These are phyloP conservation scores for Nemania sp. DNA, from an alignment of 2,329 filamentous ascomycete species.

Conservation along the genomic window DNA sequence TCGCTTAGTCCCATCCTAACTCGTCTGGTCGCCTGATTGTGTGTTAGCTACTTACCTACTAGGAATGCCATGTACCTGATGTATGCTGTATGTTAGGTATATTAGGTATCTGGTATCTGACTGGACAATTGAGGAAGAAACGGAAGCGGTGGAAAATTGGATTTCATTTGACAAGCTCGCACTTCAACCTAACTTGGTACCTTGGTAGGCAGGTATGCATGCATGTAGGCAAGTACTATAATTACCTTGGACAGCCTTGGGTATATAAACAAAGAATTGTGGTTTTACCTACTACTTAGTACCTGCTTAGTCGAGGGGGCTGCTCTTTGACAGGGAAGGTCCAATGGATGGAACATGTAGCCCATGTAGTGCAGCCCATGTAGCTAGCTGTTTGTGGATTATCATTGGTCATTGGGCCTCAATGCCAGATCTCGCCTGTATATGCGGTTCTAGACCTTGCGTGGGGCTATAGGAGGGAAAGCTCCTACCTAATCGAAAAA, in stretches of 20 bases:
- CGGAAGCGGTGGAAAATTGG: not conserved
- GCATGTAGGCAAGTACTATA: too few species aligned
- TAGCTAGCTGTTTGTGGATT: not conserved
- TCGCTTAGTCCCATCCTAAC: too few species aligned
- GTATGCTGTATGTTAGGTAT: too few species aligned
- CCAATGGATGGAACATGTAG: too few species aligned
- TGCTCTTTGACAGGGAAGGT: not conserved
- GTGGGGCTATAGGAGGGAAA: conserved; percentile 25
- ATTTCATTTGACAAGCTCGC: not conserved
- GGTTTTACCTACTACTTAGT: too few species aligned
- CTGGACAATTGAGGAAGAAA: not conserved
- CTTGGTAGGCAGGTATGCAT: too few species aligned
- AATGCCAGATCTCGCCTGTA: not conserved
- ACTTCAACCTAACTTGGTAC: too few species aligned
- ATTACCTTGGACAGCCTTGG: too few species aligned
- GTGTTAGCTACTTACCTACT: conserved; percentile 3
- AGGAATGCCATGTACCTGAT: not conserved
- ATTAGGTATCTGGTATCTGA: too few species aligned
- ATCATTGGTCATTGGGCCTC: conserved; percentile 7
- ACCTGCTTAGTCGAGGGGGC: too few species aligned
- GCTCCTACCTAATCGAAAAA: too few species aligned
- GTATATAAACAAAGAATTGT: not conserved
- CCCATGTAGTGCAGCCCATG: not conserved
- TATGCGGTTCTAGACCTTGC: not conserved
- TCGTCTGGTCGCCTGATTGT: not conserved